Evolutionary conservation across 352 stramenopile species (phyloP).

Genomic region (Phytopythium mirpurense): DNA sequence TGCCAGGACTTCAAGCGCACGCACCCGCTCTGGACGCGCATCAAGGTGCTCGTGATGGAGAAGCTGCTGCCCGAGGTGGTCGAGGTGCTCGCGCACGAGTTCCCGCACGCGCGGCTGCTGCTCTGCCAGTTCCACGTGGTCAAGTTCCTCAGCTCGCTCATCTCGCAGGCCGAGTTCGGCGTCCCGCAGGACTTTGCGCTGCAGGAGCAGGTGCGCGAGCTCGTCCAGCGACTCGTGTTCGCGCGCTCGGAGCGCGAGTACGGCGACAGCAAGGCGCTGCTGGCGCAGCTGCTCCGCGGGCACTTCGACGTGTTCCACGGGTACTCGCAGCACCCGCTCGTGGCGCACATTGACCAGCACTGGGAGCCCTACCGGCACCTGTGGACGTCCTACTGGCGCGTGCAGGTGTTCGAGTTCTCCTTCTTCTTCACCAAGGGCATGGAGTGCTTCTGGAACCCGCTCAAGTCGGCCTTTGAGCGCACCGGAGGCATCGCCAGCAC

Average conservation of each 20-base stretch:
- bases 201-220: conserved; percentile 38
- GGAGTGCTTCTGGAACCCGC: conserved; percentile 56
- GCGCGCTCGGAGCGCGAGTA: conserved; percentile 44
- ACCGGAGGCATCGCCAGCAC: conserved; percentile 8
- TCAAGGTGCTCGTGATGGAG: conserved; percentile 66
- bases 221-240: conserved; percentile 63
- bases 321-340: conserved; percentile 28
- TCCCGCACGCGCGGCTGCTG: conserved; percentile 46
- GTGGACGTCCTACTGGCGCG: conserved; percentile 57
- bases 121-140: conserved; percentile 71
- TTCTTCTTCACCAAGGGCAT: conserved; percentile 58
- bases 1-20: conserved; percentile 75
- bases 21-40: conserved; percentile 49
- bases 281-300: conserved; percentile 33
- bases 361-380: conserved; percentile 60
- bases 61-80: conserved; percentile 48
- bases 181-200: conserved; percentile 25
- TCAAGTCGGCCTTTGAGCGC: conserved; percentile 54
- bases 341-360: conserved; percentile 42
- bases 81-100: conserved; percentile 49
- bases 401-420: conserved; percentile 59
- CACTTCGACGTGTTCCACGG: conserved; percentile 6
- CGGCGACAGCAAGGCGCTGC: conserved; percentile 35
- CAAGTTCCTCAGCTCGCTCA: conserved; percentile 48
- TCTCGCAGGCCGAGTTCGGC: conserved; percentile 35